A percentile compares a stretch with the other conserved stretches of the same genome.
Evolutionary conservation across 2,329 filamentous ascomycete genomes (phyloP).

Genomic region (Fusarium sp.): DNA sequence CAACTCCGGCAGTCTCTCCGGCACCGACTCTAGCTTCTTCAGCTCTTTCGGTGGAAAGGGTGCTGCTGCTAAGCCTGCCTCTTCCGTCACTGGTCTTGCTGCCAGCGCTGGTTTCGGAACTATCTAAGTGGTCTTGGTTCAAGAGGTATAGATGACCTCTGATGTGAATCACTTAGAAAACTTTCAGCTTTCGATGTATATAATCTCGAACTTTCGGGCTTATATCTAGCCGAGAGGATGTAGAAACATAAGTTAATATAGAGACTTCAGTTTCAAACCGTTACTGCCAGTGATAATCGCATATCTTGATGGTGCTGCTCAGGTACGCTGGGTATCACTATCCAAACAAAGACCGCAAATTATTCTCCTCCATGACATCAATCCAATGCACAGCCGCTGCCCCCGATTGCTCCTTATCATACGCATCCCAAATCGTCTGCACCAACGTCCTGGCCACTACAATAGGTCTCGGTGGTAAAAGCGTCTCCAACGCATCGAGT

Average conservation of each 20-base stretch:
- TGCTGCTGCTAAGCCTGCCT: conserved; percentile 54
- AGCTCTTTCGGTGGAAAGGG: conserved; percentile 62
- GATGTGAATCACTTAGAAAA: background rate
- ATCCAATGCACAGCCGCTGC: conserved; percentile 33
- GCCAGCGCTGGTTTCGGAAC: conserved; percentile 60
- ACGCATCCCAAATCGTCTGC: conserved; percentile 33
- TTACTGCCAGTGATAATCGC: background rate
- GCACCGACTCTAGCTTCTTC: conserved; percentile 60
- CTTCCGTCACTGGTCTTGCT: conserved; percentile 50
- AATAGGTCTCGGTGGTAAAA: conserved; percentile 26
- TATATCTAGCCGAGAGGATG: background rate
- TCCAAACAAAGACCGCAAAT: conserved; percentile 37
- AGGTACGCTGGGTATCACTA: conserved; percentile 9
- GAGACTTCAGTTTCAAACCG: background rate
- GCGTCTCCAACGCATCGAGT: conserved; percentile 17
- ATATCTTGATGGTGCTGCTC: too few species aligned
- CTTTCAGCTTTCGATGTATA: conserved; percentile 1
- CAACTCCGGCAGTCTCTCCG: conserved; percentile 52
- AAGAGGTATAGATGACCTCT: background rate
- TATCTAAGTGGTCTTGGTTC: conserved; percentile 42
- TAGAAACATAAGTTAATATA: conserved; percentile 11
- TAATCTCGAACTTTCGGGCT: background rate
- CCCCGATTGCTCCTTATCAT: conserved; percentile 21
- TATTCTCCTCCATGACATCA: conserved; percentile 39
- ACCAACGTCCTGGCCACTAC: conserved; percentile 29